phyloP scores from a whole-genome alignment of 345 rosid species.

The Gossypioides kirkii region DNA sequence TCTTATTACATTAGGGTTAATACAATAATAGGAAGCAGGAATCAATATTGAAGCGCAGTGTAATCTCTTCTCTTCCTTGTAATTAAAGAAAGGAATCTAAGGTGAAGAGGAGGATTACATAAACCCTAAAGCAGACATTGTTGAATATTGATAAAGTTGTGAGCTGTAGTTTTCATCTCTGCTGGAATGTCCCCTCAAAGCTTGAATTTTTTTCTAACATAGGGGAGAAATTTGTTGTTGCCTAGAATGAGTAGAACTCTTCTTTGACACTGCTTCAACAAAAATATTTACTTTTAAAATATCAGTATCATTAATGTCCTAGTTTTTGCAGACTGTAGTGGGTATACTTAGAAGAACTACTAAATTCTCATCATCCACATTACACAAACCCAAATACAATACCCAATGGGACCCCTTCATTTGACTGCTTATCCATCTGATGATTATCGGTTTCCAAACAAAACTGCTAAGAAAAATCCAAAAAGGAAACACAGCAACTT shows the following conservation, averaged over 20 bases:
- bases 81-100: too few relatives aligned
- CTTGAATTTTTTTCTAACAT: not conserved
- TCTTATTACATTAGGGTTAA: too few relatives aligned
- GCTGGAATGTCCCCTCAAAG: conserved; percentile 3
- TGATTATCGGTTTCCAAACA: not conserved
- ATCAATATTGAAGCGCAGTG: too few relatives aligned
- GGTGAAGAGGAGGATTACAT: too few relatives aligned
- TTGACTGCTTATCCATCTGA: not conserved
- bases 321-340: not conserved
- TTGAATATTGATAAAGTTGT: not conserved
- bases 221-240: not conserved
- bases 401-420: not conserved
- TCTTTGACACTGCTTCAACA: not conserved
- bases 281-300: too few relatives aligned
- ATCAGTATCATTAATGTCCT: not conserved
- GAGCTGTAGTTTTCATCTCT: not conserved
- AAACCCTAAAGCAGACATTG: too few relatives aligned
- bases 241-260: not conserved
- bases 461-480: not conserved
- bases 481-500: not conserved
- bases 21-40: too few relatives aligned
- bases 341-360: not conserved
- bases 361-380: not conserved
- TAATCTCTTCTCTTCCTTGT: too few relatives aligned
- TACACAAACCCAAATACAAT: not conserved